A percentile compares a stretch with the other conserved stretches of the same genome.
phyloP scores from a whole-genome alignment of 352 stramenopile genomes.

The Phytophthora kernoviae region DNA sequence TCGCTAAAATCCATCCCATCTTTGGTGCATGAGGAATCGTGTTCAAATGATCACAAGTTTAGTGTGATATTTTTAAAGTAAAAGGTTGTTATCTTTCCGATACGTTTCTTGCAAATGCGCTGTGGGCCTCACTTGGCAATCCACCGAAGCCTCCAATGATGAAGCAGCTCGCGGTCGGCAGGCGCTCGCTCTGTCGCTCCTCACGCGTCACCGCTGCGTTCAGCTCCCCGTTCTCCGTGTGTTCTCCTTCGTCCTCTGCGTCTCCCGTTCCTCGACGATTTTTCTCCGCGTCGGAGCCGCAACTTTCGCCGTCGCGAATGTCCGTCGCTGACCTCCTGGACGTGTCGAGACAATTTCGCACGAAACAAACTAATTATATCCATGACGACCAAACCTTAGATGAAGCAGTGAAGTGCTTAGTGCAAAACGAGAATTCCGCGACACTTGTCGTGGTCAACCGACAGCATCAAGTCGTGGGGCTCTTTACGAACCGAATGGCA shows the following conservation, averaged over 20 bases:
- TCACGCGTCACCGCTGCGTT: too few species aligned
- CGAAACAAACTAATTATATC: slow-evolving; percentile 78
- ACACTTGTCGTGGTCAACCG: slow-evolving; percentile 79
- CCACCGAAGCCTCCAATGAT: background rate
- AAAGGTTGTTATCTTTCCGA: too few species aligned
- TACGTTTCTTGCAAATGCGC: too few species aligned
- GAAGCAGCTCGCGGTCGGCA: too few species aligned
- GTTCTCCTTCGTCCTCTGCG: background rate
- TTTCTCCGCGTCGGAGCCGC: slow-evolving; percentile 15
- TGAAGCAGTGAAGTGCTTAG: slow-evolving; percentile 69
- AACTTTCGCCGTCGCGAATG: slow-evolving; percentile 50
- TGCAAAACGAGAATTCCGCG: slow-evolving; percentile 76
- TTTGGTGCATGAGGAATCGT: too few species aligned
- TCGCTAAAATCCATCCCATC: too few species aligned
- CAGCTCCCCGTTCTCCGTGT: background rate
- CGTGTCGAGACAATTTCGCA: slow-evolving; percentile 73
- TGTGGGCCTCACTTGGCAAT: too few species aligned
- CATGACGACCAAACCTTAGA: slow-evolving; percentile 61
- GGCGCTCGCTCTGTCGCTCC: too few species aligned
- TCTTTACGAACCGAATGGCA: slow-evolving; percentile 79
- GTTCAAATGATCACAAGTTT: too few species aligned
- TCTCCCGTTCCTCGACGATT: background rate
- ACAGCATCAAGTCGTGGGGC: slow-evolving; percentile 70
- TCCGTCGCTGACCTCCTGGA: slow-evolving; percentile 73
- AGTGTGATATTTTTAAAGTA: too few species aligned